Conservation (phyloP, 169 alveolate species). For the Theileria equi region DNA sequence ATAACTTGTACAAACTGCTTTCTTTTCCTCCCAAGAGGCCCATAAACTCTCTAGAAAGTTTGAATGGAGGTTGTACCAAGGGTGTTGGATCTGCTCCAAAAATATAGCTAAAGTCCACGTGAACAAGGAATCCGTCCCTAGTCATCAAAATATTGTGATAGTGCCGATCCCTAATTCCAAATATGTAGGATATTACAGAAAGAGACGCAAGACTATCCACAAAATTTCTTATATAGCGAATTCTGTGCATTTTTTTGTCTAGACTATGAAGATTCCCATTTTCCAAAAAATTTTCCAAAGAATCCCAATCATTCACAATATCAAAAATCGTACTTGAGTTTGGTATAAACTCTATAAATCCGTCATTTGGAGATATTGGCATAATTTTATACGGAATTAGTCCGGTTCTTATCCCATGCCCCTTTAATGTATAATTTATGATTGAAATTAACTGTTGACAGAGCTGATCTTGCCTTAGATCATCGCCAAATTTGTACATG, state of each 20-base stretch:
- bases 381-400: conserved; percentile 83
- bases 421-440: conserved; percentile 84
- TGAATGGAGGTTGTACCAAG: conserved; percentile 62
- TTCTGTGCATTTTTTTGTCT: too few relatives aligned
- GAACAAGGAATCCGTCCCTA: conserved; percentile 91
- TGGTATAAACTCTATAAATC: conserved; percentile 77
- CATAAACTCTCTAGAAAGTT: conserved; percentile 61
- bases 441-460: conserved; percentile 85
- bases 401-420: conserved; percentile 85
- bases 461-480: conserved; percentile 91
- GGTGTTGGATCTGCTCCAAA: conserved; percentile 87
- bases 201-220: conserved; percentile 96
- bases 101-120: conserved; percentile 98
- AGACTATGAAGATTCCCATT: too few relatives aligned
- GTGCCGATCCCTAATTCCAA: conserved; percentile 99
- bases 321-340: conserved; percentile 61
- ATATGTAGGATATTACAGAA: conserved; percentile 93
- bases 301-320: too few relatives aligned
- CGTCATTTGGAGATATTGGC: conserved; percentile 79
- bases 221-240: conserved; percentile 78
- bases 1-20: conserved; percentile 77
- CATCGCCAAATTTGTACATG: conserved; percentile 94
- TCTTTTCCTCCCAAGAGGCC: conserved; percentile 90
- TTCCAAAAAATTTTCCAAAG: too few relatives aligned
- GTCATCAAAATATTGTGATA: conserved; percentile 93